Base-by-base conservation (phyloP, 768 basidiomycete genomes). In the Neoboletus magnificus region DNA sequence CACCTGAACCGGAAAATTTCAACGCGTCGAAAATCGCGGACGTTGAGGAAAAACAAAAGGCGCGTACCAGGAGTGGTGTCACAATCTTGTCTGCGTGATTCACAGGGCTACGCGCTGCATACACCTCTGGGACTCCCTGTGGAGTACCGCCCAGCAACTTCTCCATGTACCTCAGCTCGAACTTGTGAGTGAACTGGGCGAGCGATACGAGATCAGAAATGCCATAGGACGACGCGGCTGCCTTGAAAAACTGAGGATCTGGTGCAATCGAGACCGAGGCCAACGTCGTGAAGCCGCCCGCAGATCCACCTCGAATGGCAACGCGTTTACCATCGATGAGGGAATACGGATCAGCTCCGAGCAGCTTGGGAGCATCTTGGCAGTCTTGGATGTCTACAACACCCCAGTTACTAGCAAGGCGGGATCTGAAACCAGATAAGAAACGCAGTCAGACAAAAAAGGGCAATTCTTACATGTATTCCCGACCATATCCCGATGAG, bases 221-320 rank as follows among this genome's bases (percentile, higher is more conserved):
- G 0, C 91, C 91, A 62, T 77, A 93, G n/a, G 72, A 73, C 0
- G 83, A 84, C 2, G 83, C 78, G 0, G 83, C 88, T 0, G 86
- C 79, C 59, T 86, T 89, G 23, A 79, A 76, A 10, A 67, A 72
- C n/a, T 76, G 67, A 0, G 76, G 69, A 12, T 74, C 71, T 10
- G 71, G 76, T 12, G 76, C 76, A 30, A 70, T 64, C 50, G 75
- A 75, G 11, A 84, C 68, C 11, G 77, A 61, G 0, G 73, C 76
- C 33, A 93, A 79, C 6, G 78, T 77, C 2, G 88, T 89, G 67
- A 77, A 90, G 0, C 91, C 91, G 2, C 91, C 89, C 5, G 89
- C 80, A 13, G 87, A 89, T 0, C 81, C 76, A 0, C 91, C 91
- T 3, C 86, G 83, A 57, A 93, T 85, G 18, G 83, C 81, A 5